Conservation (phyloP, 768 basidiomycete genomes). For the Suillus cothurnatus region DNA sequence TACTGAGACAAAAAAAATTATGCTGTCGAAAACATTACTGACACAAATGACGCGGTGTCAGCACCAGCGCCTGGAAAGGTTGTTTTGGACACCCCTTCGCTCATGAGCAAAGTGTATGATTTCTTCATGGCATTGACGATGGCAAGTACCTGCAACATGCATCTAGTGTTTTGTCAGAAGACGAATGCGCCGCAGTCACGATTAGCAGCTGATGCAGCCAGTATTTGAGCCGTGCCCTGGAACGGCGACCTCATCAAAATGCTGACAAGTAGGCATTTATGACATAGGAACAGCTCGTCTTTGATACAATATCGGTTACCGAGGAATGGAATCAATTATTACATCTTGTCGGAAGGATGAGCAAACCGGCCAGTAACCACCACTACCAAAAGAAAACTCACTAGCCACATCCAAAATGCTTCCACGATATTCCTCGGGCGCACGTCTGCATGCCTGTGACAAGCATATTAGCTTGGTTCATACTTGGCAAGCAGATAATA, state of each 20-base stretch:
- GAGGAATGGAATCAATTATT: constrained; percentile 8
- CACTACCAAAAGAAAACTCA: constrained; percentile 13
- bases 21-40: too few relatives aligned
- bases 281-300: constrained; percentile 5
- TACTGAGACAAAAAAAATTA: too few relatives aligned
- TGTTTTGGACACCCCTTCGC: too few relatives aligned
- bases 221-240: too few relatives aligned
- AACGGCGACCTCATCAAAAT: background rate
- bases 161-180: too few relatives aligned
- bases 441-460: constrained; percentile 28
- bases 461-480: constrained; percentile 2
- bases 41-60: too few relatives aligned
- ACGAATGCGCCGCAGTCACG: too few relatives aligned
- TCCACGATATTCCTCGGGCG: constrained; percentile 27
- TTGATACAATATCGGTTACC: background rate
- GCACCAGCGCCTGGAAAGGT: too few relatives aligned
- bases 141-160: too few relatives aligned
- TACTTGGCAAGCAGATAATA: background rate
- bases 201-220: too few relatives aligned
- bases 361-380: background rate
- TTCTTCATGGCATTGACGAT: too few relatives aligned
- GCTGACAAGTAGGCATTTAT: background rate
- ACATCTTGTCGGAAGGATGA: constrained; percentile 14
- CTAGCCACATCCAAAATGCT: constrained; percentile 32
- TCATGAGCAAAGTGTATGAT: too few relatives aligned